Evolutionary conservation across 192 early-diverging fungal genomes (phyloP).

Genomic region (Podila verticillata): DNA sequence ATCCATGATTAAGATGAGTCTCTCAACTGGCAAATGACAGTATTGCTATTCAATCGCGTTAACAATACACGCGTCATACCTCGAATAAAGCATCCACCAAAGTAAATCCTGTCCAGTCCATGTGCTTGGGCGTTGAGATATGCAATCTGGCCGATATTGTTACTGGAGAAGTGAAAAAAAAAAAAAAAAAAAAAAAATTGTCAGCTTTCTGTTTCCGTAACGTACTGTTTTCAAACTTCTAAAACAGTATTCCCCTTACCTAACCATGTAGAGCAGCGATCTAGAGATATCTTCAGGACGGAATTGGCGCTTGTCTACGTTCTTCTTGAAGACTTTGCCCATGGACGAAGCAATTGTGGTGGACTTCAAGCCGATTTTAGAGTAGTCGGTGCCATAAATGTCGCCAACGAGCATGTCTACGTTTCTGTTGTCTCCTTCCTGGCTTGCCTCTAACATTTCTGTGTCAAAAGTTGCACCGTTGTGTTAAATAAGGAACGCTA

Average conservation of each 20-base stretch:
- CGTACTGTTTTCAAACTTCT: background rate
- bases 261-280: slow-evolving; percentile 93
- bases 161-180: slow-evolving; percentile 59
- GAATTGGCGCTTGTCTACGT: slow-evolving; percentile 68
- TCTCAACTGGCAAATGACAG: background rate
- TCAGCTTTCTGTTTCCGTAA: background rate
- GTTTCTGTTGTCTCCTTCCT: slow-evolving; percentile 90
- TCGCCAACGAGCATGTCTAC: slow-evolving; percentile 94
- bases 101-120: slow-evolving; percentile 90
- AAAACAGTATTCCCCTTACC: slow-evolving; percentile 48
- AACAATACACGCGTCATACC: slow-evolving; percentile 51
- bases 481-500: too few relatives aligned
- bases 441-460: slow-evolving; percentile 87
- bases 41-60: too few relatives aligned
- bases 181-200: background rate
- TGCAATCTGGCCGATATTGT: slow-evolving; percentile 99
- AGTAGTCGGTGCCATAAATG: slow-evolving; percentile 93
- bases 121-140: slow-evolving; percentile 96
- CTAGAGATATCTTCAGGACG: slow-evolving; percentile 85
- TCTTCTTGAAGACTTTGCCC: slow-evolving; percentile 95
- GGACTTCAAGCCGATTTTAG: slow-evolving; percentile 91
- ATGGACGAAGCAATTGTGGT: slow-evolving; percentile 95
- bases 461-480: background rate
- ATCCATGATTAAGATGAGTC: background rate
- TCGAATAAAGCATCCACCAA: slow-evolving; percentile 97